Conservation (phyloP, 2,329 filamentous ascomycete genomes). For the Aspergillus unguis region DNA sequence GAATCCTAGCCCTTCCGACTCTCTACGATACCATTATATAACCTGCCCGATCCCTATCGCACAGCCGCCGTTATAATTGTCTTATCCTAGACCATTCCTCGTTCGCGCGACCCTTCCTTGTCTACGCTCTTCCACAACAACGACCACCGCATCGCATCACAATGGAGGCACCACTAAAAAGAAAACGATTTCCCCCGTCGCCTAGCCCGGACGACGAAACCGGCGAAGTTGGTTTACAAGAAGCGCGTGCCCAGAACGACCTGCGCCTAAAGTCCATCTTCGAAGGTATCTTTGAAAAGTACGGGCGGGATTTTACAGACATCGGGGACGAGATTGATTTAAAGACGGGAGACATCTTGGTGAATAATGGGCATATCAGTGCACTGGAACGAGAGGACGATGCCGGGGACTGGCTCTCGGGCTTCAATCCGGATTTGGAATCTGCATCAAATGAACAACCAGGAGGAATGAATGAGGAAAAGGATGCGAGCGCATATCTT, state of each 20-base stretch:
- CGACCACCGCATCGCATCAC: not conserved
- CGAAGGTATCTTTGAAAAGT: conserved; percentile 86
- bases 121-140: not conserved
- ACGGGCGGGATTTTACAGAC: conserved; percentile 74
- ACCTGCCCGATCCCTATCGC: not conserved
- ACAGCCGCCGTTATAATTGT: not conserved
- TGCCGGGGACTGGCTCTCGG: conserved; percentile 22
- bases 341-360: conserved; percentile 73
- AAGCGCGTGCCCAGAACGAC: conserved; percentile 64
- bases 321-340: conserved; percentile 89
- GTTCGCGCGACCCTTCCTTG: not conserved
- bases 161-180: conserved; percentile 50
- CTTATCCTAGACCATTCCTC: not conserved
- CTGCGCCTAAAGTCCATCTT: conserved; percentile 75
- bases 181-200: conserved; percentile 50
- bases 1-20: not conserved
- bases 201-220: conserved; percentile 21
- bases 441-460: conserved; percentile 1
- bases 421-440: not conserved
- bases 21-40: not conserved
- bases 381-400: conserved; percentile 57
- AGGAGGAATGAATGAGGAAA: conserved; percentile 1
- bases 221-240: conserved; percentile 54
- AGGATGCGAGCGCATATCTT: not conserved
- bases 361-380: conserved; percentile 82